phyloP scores from a whole-genome alignment of 2,329 filamentous ascomycete species.

The Ilyonectria robusta region DNA sequence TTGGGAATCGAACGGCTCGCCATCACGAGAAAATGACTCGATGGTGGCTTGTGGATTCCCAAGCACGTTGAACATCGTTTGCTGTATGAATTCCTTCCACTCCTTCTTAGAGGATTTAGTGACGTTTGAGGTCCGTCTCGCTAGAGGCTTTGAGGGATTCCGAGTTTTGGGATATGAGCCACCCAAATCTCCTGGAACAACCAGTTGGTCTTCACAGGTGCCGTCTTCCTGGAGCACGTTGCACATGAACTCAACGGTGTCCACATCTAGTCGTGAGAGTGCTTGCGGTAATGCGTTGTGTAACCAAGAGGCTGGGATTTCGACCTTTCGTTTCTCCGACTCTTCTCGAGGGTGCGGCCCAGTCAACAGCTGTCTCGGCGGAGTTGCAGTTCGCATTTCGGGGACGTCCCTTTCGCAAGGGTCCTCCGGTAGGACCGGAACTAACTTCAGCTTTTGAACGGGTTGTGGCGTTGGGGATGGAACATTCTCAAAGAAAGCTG shows the following conservation, averaged over 20 bases:
- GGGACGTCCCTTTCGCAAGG: conserved; percentile 32
- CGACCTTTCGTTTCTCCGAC: conserved; percentile 1
- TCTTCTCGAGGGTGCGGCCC: not conserved
- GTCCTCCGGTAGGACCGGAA: conserved; percentile 8
- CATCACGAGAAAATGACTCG: conserved; percentile 69
- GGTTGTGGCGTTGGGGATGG: conserved; percentile 42
- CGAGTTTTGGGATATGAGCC: conserved; percentile 32
- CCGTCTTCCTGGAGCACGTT: conserved; percentile 71
- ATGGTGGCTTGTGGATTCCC: conserved; percentile 70
- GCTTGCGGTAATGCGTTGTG: conserved; percentile 67
- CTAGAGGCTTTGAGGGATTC: conserved; percentile 28
- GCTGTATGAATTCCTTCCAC: conserved; percentile 74
- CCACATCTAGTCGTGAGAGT: conserved; percentile 66
- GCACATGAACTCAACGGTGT: conserved; percentile 72
- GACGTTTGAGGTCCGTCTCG: conserved; percentile 21
- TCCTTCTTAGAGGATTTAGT: conserved; percentile 51
- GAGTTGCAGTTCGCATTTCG: conserved; percentile 36
- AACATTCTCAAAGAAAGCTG: conserved; percentile 58
- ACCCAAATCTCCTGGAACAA: conserved; percentile 3
- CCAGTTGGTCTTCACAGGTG: conserved; percentile 63
- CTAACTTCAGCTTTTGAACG: conserved; percentile 12
- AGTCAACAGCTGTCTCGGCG: conserved; percentile 42
- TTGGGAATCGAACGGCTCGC: conserved; percentile 70
- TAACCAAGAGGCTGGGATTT: conserved; percentile 26
- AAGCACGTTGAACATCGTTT: conserved; percentile 75